Base-by-base conservation (phyloP, 2,329 filamentous ascomycete species). In the Epichloe coenophiala region DNA sequence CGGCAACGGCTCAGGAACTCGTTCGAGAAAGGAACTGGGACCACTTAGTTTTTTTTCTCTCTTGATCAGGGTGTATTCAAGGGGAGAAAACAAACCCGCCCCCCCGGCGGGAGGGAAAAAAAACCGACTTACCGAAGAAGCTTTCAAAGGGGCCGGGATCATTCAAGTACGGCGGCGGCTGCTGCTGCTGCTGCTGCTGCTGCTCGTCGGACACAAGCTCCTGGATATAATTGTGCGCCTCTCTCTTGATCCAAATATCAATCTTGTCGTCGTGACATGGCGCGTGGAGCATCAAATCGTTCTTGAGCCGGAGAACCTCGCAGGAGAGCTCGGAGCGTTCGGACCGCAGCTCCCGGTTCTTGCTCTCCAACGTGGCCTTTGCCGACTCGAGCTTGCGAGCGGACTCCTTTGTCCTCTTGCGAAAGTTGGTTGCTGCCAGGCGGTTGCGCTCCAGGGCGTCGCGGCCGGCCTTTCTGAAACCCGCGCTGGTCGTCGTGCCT, bases 371-470 rank as follows among this genome's bases (percentile, higher is more conserved):
- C 13, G 40, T 15, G 17, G 9, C 50, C 15, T 48, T 52, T 5
- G 11, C 17, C 23, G 23, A 17, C 15, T 45, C 47, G 4, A 52
- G 50, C 31, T 45, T 37, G 15, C 46, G 41, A 15, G 31, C 37
- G 0, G 35, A 45, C 37, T 52, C 42, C 40, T 52, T 52, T 36
- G 17, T 27, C 1, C 42, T 23, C 21, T 46, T 52, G 8, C 50
- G 50, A 23, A 46, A 52, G 13, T 46, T 46, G 23, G 36, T 46
- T 4, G 50, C 50, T 6, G 50, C 46, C 5, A 41, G n/a, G n/a
- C 50, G 50, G 31, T 46, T 52, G 17, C 50, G 46, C 27, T 52
- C 50, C 2, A 46, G 50, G 5, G 35, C 23, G 8, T 31, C 31
- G 35, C 6, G 12, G 38, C 49, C 15, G 13, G 43, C n/a, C 43